Conservation (phyloP, 306 rosid species). For the Corylus americana region DNA sequence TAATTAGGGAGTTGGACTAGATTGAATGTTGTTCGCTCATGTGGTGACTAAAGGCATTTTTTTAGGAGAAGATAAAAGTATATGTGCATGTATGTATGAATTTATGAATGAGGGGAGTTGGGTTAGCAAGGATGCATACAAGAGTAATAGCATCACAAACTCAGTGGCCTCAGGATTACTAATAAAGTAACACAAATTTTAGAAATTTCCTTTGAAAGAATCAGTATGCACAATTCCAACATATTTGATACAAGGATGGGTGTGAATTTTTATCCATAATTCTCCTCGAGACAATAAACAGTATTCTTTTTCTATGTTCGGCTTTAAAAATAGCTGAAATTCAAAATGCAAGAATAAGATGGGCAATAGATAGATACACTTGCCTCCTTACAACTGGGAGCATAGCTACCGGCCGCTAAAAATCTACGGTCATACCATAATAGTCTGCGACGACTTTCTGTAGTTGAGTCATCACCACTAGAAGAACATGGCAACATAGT, state of each 20-base stretch:
- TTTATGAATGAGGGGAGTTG: not conserved
- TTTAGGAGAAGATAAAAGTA: no score
- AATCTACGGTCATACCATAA: conserved; percentile 61
- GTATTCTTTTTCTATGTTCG: not conserved
- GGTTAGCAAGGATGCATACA: not conserved
- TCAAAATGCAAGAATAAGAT: not conserved
- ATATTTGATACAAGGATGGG: not conserved
- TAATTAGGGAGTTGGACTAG: conserved; percentile 8
- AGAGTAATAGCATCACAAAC: not conserved
- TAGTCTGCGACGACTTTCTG: conserved; percentile 57
- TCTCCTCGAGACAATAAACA: not conserved
- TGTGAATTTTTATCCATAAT: not conserved
- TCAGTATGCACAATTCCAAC: not conserved
- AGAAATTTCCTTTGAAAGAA: not conserved
- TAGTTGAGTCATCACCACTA: conserved; percentile 8
- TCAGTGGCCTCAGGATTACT: not conserved
- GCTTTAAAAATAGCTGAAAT: not conserved
- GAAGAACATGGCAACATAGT: conserved; percentile 70
- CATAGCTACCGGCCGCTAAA: conserved; percentile 44
- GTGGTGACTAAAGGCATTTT: not conserved
- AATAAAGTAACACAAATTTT: not conserved
- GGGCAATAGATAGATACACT: conserved; percentile 6
- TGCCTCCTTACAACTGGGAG: conserved; percentile 62
- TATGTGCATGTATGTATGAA: no score
- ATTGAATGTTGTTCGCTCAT: conserved; percentile 1